Conservation (phyloP, 441 rosid genomes). For the Populus hybrid region DNA sequence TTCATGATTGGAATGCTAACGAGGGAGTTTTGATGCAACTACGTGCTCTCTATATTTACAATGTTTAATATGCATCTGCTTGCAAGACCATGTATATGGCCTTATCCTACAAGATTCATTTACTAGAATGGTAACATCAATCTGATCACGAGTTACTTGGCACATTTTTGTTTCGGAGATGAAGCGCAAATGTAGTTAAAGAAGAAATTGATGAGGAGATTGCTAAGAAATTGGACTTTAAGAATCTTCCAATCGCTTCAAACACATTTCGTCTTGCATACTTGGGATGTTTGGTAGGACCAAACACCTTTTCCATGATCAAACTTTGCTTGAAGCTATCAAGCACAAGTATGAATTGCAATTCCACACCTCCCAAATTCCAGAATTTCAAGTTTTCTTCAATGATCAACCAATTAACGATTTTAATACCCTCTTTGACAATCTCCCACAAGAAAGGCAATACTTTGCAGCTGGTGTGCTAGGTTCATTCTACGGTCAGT, state of each 20-base stretch:
- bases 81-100: too few relatives aligned
- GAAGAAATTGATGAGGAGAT: conserved; percentile 36
- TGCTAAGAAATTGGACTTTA: conserved; percentile 39
- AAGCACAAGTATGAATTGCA: neutral
- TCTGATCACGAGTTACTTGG: neutral
- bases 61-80: too few relatives aligned
- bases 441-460: conserved; percentile 9
- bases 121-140: too few relatives aligned
- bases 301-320: conserved; percentile 18
- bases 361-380: neutral
- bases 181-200: conserved; percentile 24
- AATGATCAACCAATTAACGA: conserved; percentile 29
- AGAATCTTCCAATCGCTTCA: conserved; percentile 16
- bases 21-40: too few relatives aligned
- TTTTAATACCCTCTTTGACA: conserved; percentile 39
- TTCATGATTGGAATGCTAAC: too few relatives aligned
- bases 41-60: too few relatives aligned
- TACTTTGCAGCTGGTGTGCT: conserved; percentile 21
- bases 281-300: conserved; percentile 24
- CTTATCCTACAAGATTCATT: too few relatives aligned
- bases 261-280: conserved; percentile 14
- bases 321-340: conserved; percentile 15
- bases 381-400: conserved; percentile 21
- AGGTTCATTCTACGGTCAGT: conserved; percentile 20
- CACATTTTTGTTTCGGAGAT: conserved; percentile 19